Evolutionary conservation across 108 stramenopile species (phyloP).

Genomic region (Discostella stelligeroides): DNA sequence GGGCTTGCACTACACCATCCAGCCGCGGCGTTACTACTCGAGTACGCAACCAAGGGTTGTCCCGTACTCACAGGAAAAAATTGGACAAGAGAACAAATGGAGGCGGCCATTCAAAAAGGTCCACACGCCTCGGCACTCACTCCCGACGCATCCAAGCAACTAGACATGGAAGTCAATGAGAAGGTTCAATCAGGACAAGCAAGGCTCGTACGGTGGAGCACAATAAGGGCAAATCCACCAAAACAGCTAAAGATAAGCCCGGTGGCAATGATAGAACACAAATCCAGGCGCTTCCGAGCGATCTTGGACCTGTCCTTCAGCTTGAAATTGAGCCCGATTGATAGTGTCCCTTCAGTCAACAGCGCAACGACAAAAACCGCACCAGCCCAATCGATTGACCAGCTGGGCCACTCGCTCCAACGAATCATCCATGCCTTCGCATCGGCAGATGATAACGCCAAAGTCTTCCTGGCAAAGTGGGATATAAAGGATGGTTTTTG

Average conservation of each 20-base stretch:
- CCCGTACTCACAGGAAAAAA: conserved; percentile 7
- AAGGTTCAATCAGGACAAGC: too few relatives aligned
- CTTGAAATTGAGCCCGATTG: background rate
- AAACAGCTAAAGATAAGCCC: conserved; percentile 11
- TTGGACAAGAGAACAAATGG: conserved; percentile 13
- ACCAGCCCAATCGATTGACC: conserved; percentile 2
- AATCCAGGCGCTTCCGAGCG: conserved; percentile 1
- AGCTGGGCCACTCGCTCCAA: too few relatives aligned
- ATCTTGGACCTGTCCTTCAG: conserved; percentile 19
- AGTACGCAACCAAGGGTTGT: conserved; percentile 18
- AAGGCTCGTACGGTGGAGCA: conserved; percentile 6
- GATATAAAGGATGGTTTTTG: too few relatives aligned
- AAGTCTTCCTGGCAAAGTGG: conserved; percentile 25
- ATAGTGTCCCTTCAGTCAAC: conserved; percentile 6
- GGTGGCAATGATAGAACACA: conserved; percentile 23
- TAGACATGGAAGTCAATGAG: background rate
- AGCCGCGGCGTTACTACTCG: conserved; percentile 9
- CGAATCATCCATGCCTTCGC: conserved; percentile 20
- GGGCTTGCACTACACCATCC: conserved; percentile 13
- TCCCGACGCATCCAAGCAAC: conserved; percentile 9
- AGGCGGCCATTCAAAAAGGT: conserved; percentile 14
- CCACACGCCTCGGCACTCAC: conserved; percentile 19
- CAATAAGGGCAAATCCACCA: conserved; percentile 10
- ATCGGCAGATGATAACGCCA: background rate
- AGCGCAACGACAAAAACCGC: background rate